phyloP scores from a whole-genome alignment of 257 asterid species.

The Solanum chiquidenum region DNA sequence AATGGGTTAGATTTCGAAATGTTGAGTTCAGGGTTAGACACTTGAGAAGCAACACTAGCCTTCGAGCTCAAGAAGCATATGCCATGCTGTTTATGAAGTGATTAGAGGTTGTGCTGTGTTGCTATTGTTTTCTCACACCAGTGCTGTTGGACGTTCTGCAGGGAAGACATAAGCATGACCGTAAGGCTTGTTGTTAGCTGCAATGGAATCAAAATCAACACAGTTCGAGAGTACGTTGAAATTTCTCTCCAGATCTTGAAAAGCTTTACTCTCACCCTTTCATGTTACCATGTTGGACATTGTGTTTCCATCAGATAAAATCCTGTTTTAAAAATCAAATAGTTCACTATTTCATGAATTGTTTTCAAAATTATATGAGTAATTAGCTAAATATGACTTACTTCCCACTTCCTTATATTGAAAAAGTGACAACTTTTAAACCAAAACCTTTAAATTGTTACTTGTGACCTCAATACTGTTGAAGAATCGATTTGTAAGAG shows the following conservation, averaged over 20 bases:
- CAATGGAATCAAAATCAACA: constrained; percentile 78
- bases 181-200: constrained; percentile 91
- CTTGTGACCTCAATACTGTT: neutral
- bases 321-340: neutral
- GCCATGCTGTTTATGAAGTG: neutral
- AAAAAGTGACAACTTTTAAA: neutral
- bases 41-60: neutral
- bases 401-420: neutral
- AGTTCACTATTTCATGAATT: neutral
- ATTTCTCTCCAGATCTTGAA: neutral
- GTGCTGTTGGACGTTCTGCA: constrained; percentile 31
- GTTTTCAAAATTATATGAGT: neutral
- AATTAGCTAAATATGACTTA: neutral
- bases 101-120: neutral
- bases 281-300: neutral
- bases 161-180: constrained; percentile 95
- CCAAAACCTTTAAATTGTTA: neutral
- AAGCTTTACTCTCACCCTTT: neutral
- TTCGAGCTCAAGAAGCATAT: neutral
- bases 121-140: neutral
- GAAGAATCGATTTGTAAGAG: neutral
- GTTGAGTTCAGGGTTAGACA: neutral
- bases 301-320: neutral
- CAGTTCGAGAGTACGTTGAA: constrained; percentile 75
- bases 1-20: neutral